Evolutionary conservation across 225 moss, liverwort and hornwort genomes (phyloP).

Genomic region (Climacium dendroides): DNA sequence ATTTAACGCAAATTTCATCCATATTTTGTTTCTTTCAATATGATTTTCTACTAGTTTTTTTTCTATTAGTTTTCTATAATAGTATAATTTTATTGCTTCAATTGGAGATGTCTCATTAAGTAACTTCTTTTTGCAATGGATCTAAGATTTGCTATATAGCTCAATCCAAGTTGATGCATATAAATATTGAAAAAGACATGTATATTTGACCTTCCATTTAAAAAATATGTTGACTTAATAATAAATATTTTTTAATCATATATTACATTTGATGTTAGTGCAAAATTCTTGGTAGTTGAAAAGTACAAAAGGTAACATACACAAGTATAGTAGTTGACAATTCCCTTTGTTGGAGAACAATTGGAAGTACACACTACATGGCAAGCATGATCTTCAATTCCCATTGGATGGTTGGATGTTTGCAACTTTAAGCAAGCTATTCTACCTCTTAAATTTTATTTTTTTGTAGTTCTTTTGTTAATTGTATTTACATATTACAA

Average conservation of each 20-base stretch:
- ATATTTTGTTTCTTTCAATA: background rate
- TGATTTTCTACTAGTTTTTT: background rate
- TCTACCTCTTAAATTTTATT: too few species aligned
- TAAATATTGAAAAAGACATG: background rate
- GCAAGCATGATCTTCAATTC: background rate
- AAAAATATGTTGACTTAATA: too few species aligned
- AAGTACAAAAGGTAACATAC: background rate
- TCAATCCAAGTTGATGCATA: too few species aligned
- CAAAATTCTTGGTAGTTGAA: background rate
- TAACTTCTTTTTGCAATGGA: background rate
- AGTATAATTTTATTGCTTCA: too few species aligned
- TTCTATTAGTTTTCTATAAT: background rate
- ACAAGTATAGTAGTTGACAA: background rate
- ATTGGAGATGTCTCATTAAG: background rate
- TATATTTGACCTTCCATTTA: too few species aligned
- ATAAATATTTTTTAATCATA: too few species aligned
- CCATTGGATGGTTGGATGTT: background rate
- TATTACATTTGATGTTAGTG: too few species aligned
- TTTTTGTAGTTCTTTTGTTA: too few species aligned
- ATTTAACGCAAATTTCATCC: background rate
- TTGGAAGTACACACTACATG: rapidly evolving
- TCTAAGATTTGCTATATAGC: background rate
- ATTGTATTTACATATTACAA: too few species aligned
- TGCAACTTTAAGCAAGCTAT: background rate
- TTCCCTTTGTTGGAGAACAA: background rate